Base-by-base conservation (phyloP, 495 filamentous ascomycete species). In the Pyrenula aspistea region DNA sequence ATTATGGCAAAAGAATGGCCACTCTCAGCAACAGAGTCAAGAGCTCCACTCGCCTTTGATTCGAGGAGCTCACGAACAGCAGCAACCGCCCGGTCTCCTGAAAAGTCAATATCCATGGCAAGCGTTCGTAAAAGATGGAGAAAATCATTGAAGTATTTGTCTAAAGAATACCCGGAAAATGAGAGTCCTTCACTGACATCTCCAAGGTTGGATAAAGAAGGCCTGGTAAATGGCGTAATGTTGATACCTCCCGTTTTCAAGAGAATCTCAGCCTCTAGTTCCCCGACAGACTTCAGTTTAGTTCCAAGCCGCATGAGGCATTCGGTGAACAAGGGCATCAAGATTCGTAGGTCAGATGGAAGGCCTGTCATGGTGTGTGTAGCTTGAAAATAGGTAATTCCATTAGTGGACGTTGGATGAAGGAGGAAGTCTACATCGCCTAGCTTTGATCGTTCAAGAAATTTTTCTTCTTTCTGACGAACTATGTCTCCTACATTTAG, bases 181-280 rank as follows among this genome's bases (percentile, higher is more conserved):
- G 83, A 76, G 36, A 98, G 71, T 0, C 94, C 92, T 71, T 98
- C 93, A 21, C 78, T 81, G 20, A 81, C 85, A 57, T 78, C 72
- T 2, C 75, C 76, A 50, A 90, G 78, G 54, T 91, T 80, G 11
- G 73, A 77, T 4, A 92, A 89, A 12, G 82, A 87, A 0, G 91
- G 80, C 1, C 87, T 79, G 22, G 87, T 75, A 71, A 91, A 82
- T 57, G 93, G 90, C 0, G 83, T 82, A 22, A 89, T 83, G 10
- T 81, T 85, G 12, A 98, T 78, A 12, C 93, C 93, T n/a, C 93
- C 93, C 2, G 92, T 98, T 70, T 95, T 95, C 12, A 96, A 75
- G 63, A 95, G 96, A 64, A 97, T 96, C 48, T 89, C 71, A 66
- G 96, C 93, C 67, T 98, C 93, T 49, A 96, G 79, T 65, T 96